Conservation (phyloP, 2,329 filamentous ascomycete species). For the Lachnellula subtilissima region DNA sequence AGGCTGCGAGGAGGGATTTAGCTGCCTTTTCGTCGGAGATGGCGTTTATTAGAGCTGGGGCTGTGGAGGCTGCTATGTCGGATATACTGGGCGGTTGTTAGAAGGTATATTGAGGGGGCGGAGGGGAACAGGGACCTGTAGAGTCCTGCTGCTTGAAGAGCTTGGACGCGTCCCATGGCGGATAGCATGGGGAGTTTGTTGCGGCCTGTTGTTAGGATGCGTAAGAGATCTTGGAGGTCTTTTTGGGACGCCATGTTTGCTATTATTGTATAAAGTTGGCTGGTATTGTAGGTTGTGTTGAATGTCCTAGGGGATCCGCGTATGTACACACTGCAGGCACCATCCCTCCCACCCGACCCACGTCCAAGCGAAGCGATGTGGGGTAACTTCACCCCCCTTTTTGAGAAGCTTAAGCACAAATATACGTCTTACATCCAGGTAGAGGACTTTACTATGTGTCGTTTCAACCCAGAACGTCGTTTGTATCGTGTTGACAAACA, state of each 20-base stretch:
- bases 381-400: no score
- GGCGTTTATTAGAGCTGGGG: constrained; percentile 20
- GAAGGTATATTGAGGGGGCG: constrained; percentile 10
- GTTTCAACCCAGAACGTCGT: no score
- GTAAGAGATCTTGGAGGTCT: constrained; percentile 57
- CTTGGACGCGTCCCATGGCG: constrained; percentile 54
- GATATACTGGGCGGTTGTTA: constrained; percentile 24
- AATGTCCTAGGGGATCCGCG: not conserved
- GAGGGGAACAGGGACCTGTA: constrained; percentile 41
- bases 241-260: constrained; percentile 49
- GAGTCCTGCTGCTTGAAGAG: constrained; percentile 50
- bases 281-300: not conserved
- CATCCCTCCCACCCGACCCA: no score
- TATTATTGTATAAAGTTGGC: not conserved
- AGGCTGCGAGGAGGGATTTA: constrained; percentile 28
- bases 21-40: constrained; percentile 29
- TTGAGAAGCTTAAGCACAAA: no score
- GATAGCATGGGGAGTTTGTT: constrained; percentile 56
- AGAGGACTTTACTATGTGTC: no score
- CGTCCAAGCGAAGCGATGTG: no score
- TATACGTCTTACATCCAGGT: no score
- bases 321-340: not conserved
- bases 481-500: no score
- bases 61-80: constrained; percentile 23
- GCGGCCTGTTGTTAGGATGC: constrained; percentile 48